These are phyloP conservation scores for Cairneyella variabilis DNA, from an alignment of 495 filamentous ascomycete genomes.

Conservation along the genomic window DNA sequence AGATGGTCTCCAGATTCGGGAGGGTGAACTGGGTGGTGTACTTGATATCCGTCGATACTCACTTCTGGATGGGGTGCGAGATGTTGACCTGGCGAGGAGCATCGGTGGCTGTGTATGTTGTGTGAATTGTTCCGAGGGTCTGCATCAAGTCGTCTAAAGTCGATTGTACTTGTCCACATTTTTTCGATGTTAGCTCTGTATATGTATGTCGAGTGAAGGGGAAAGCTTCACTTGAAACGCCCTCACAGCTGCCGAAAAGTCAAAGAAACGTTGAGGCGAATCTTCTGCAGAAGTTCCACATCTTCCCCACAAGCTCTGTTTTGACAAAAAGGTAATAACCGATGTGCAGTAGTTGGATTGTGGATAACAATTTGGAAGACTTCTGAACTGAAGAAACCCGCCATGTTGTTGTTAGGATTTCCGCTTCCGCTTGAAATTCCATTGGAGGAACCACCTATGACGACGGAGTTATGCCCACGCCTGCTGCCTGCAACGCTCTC, in stretches of 20 bases:
- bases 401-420: constrained; percentile 6
- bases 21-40: constrained; percentile 29
- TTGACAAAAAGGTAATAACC: constrained; percentile 37
- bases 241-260: no score
- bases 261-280: constrained; percentile 10
- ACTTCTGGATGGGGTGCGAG: constrained; percentile 22
- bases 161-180: constrained; percentile 34
- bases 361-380: constrained; percentile 41
- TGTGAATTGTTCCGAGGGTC: constrained; percentile 35
- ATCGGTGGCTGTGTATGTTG: constrained; percentile 31
- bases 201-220: neutral
- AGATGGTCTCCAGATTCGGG: constrained; percentile 35
- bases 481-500: neutral
- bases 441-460: neutral
- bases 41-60: constrained; percentile 33
- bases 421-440: neutral
- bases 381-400: constrained; percentile 38
- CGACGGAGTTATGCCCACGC: neutral
- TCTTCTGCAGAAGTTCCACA: constrained; percentile 42
- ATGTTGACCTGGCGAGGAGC: constrained; percentile 38
- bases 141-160: constrained; percentile 35
- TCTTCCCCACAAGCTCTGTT: constrained; percentile 41
- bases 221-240: no score
- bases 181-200: neutral
- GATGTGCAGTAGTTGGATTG: constrained; percentile 41